Conservation (phyloP, 2,329 filamentous ascomycete species). For the Cercospora zeina region DNA sequence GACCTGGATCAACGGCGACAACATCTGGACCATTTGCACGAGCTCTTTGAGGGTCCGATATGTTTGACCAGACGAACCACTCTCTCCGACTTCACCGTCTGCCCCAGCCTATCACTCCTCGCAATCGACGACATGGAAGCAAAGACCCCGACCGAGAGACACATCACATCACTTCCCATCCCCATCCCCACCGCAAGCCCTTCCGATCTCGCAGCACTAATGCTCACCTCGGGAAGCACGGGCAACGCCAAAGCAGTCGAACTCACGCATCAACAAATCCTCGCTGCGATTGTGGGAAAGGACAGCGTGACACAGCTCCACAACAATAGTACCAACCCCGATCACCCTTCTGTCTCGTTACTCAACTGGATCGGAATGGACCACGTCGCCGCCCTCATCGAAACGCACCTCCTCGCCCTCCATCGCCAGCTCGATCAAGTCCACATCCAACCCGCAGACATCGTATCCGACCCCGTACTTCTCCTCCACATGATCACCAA, state of each 20-base stretch:
- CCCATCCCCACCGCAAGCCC: conserved; percentile 8
- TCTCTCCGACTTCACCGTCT: background rate
- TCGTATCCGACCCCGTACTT: conserved; percentile 43
- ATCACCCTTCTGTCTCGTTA: conserved; percentile 15
- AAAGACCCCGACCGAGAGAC: background rate
- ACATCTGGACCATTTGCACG: conserved; percentile 37
- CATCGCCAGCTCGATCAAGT: conserved; percentile 47
- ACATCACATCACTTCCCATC: background rate
- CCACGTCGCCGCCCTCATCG: conserved; percentile 54
- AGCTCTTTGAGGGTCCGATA: conserved; percentile 11
- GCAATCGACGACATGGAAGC: conserved; percentile 10
- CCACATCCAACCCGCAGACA: conserved; percentile 46
- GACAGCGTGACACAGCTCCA: background rate
- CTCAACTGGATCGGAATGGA: conserved; percentile 56
- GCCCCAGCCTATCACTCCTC: background rate
- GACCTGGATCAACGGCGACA: conserved; percentile 33
- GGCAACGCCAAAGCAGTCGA: conserved; percentile 31
- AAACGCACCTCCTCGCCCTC: conserved; percentile 56
- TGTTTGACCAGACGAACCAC: conserved; percentile 17
- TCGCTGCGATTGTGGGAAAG: conserved; percentile 22
- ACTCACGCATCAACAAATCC: conserved; percentile 33
- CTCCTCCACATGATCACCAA: conserved; percentile 46
- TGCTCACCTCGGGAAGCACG: conserved; percentile 29
- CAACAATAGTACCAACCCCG: too few species aligned
- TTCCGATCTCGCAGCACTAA: conserved; percentile 21